Conservation (phyloP, 2,329 filamentous ascomycete genomes). For the Aspergillaceae sp. region DNA sequence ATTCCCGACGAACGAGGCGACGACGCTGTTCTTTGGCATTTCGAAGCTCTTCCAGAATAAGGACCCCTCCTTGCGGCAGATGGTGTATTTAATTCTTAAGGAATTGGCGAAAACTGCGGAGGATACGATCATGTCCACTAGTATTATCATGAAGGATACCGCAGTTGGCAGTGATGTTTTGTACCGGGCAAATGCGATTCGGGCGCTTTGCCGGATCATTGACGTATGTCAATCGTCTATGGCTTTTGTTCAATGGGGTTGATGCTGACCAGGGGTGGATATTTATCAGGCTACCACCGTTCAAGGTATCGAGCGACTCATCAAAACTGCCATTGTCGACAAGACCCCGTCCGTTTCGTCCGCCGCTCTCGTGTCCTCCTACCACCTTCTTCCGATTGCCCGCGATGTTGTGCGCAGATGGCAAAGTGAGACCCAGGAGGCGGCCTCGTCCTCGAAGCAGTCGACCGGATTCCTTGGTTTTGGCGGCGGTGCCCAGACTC, state of each 20-base stretch:
- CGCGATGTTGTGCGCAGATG: slow-evolving; percentile 92
- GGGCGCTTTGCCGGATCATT: slow-evolving; percentile 91
- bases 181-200: slow-evolving; percentile 90
- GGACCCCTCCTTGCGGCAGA: slow-evolving; percentile 93
- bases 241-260: background rate
- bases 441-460: slow-evolving; percentile 81
- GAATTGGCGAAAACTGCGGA: slow-evolving; percentile 91
- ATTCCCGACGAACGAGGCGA: slow-evolving; percentile 95
- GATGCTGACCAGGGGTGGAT: slow-evolving; percentile 8
- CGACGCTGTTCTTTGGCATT: slow-evolving; percentile 96
- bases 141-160: slow-evolving; percentile 99
- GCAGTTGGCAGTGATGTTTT: slow-evolving; percentile 89
- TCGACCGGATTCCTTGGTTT: slow-evolving; percentile 88
- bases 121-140: slow-evolving; percentile 99
- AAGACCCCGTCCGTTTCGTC: slow-evolving; percentile 97
- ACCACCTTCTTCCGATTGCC: slow-evolving; percentile 93
- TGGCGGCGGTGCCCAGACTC: slow-evolving; percentile 65
- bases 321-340: slow-evolving; percentile 99
- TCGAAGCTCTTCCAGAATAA: slow-evolving; percentile 99
- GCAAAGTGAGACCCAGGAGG: slow-evolving; percentile 98
- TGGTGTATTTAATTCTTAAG: slow-evolving; percentile 98
- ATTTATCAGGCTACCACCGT: slow-evolving; percentile 70
- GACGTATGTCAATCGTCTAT: slow-evolving; percentile 54
- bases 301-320: slow-evolving; percentile 93
- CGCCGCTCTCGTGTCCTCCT: slow-evolving; percentile 89